These are phyloP conservation scores for Astrephomene gubernaculifera DNA, from an alignment of 139 green algal species.

Conservation along the genomic window DNA sequence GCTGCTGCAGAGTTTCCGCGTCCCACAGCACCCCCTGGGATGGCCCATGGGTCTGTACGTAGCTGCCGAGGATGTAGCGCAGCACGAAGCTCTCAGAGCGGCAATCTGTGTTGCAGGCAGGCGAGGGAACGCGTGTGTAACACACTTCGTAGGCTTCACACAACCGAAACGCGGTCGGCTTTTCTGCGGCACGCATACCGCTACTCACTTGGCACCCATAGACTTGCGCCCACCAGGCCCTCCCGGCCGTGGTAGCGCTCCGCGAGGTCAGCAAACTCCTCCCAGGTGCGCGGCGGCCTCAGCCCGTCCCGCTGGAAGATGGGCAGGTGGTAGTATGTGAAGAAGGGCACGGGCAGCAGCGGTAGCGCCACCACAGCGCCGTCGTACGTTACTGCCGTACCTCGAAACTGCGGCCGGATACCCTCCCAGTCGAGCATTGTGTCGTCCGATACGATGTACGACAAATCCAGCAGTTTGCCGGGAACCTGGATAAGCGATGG, in stretches of 20 bases:
- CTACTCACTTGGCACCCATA: not conserved
- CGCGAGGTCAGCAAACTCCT: conserved; percentile 26
- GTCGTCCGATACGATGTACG: not conserved
- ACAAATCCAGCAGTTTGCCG: conserved; percentile 8
- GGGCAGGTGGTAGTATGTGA: conserved; percentile 29
- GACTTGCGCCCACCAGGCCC: not conserved
- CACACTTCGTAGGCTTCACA: not conserved
- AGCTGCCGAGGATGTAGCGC: conserved; percentile 1
- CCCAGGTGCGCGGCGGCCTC: conserved; percentile 23
- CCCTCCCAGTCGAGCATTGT: not conserved
- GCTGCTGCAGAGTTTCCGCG: not conserved
- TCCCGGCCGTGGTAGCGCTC: conserved; percentile 19
- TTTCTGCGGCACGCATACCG: not conserved
- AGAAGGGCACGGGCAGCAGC: not conserved
- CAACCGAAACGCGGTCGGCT: not conserved
- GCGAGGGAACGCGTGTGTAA: not conserved
- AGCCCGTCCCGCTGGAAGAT: conserved; percentile 19
- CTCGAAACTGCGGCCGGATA: not conserved
- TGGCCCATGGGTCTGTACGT: conserved; percentile 5
- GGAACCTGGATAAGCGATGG: not conserved
- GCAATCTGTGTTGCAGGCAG: not conserved
- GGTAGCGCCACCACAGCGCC: not conserved
- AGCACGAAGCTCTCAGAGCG: not conserved
- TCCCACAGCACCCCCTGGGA: conserved; percentile 1
- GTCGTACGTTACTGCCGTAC: not conserved